Percentiles rank a stretch among this genome's conserved stretches.
Evolutionary conservation across 2,329 filamentous ascomycete genomes (phyloP).

Genomic region (Thielaviopsis musarum): DNA sequence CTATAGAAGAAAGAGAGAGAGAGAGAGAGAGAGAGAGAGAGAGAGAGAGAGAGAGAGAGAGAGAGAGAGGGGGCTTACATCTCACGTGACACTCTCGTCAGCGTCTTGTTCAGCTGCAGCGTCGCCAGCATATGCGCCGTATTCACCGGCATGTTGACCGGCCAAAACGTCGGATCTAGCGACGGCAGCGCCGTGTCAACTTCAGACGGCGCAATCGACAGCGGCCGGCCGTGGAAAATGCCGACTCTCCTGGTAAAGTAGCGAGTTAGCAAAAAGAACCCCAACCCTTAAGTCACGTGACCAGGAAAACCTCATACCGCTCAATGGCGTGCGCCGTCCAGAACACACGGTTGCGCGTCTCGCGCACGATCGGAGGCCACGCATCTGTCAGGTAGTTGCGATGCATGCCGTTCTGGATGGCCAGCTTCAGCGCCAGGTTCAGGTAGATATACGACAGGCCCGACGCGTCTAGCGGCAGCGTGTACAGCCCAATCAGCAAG

Average conservation of each 20-base stretch:
- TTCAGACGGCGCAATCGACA: constrained; percentile 34
- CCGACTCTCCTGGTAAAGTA: constrained; percentile 29
- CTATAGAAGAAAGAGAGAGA: too few relatives aligned
- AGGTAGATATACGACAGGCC: constrained; percentile 40
- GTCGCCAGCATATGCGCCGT: constrained; percentile 30
- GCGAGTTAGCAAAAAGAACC: background rate
- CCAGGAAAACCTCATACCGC: constrained; percentile 25
- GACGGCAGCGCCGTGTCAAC: constrained; percentile 36
- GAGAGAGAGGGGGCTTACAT: constrained; percentile 16
- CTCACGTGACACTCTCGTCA: constrained; percentile 24
- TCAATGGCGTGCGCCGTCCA: constrained; percentile 41
- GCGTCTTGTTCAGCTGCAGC: constrained; percentile 21
- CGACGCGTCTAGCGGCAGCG: constrained; percentile 37
- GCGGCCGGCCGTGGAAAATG: constrained; percentile 37
- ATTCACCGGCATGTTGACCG: constrained; percentile 24
- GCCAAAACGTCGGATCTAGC: constrained; percentile 27
- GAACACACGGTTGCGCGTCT: constrained; percentile 38
- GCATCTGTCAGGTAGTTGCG: constrained; percentile 30
- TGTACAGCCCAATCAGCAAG: constrained; percentile 37
- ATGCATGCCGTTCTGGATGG: constrained; percentile 45
- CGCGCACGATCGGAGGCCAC: constrained; percentile 29
- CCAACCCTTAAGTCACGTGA: too few relatives aligned
- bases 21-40: too few relatives aligned
- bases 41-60: too few relatives aligned
- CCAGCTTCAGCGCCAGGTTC: constrained; percentile 36